Conservation (phyloP, 1,284 basidiomycete genomes). For the Cutaneotrichosporon sp. region DNA sequence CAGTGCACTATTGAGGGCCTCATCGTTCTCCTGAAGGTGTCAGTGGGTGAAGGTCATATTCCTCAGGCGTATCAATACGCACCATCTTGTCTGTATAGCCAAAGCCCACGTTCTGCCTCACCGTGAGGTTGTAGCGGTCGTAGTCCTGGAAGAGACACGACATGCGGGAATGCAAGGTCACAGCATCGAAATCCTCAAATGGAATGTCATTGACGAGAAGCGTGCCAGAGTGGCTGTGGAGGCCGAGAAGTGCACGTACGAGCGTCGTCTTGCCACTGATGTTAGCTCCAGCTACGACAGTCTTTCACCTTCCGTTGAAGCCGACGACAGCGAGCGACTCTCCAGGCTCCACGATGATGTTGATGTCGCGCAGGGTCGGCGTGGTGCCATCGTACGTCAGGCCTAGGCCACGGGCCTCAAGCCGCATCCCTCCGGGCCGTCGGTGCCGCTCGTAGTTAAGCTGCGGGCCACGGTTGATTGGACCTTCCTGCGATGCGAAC, state of each 20-base stretch:
- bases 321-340: constrained; percentile 79
- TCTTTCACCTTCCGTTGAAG: constrained; percentile 29
- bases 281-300: background rate
- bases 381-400: constrained; percentile 74
- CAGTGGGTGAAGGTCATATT: background rate
- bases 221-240: constrained; percentile 61
- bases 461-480: constrained; percentile 50
- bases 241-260: constrained; percentile 70
- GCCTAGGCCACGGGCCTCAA: constrained; percentile 67
- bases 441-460: constrained; percentile 36
- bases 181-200: constrained; percentile 63
- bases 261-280: constrained; percentile 69
- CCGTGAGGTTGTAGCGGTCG: constrained; percentile 68
- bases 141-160: constrained; percentile 81
- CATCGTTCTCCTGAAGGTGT: constrained; percentile 27
- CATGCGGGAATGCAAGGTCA: constrained; percentile 67
- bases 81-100: constrained; percentile 59
- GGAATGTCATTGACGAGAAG: constrained; percentile 67
- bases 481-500: constrained; percentile 67
- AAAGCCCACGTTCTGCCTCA: constrained; percentile 73
- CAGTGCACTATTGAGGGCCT: constrained; percentile 62
- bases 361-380: constrained; percentile 66
- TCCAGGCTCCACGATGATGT: constrained; percentile 66
- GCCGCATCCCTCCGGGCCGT: constrained; percentile 59
- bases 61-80: background rate